Percentiles rank a stretch among this genome's conserved stretches.
phyloP scores from a whole-genome alignment of 257 asterid species.

The Scutellaria baicalensis region DNA sequence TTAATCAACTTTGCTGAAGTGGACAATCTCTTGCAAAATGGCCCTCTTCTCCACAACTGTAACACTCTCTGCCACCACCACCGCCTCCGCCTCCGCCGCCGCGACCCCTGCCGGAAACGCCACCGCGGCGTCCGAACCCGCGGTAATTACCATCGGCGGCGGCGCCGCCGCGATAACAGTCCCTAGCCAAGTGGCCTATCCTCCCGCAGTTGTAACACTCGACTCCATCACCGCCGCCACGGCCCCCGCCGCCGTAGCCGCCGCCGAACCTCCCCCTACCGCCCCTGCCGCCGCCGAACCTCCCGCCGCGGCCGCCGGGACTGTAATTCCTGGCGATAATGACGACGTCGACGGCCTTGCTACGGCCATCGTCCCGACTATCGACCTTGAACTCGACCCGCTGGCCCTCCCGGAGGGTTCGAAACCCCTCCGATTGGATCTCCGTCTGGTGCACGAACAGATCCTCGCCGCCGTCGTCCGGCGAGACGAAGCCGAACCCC shows the following conservation, averaged over 20 bases:
- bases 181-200: constrained; percentile 46
- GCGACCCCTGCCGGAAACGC: constrained; percentile 7
- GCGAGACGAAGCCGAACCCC: constrained; percentile 44
- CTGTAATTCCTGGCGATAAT: constrained; percentile 19
- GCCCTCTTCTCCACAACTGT: constrained; percentile 46
- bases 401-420: constrained; percentile 54
- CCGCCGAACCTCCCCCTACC: constrained; percentile 12
- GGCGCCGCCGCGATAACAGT: constrained; percentile 30
- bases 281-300: constrained; percentile 4
- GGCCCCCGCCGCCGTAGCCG: constrained; percentile 10
- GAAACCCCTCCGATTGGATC: constrained; percentile 42
- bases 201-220: constrained; percentile 52
- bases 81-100: constrained; percentile 24
- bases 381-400: constrained; percentile 38
- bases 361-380: constrained; percentile 36
- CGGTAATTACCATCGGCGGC: constrained; percentile 19
- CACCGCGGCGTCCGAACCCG: constrained; percentile 4
- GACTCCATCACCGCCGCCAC: constrained; percentile 27
- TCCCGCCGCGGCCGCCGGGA: constrained; percentile 22
- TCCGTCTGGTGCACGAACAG: constrained; percentile 49
- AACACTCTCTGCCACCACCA: constrained; percentile 34
- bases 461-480: constrained; percentile 48
- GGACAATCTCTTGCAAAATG: constrained; percentile 50
- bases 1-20: constrained; percentile 19
- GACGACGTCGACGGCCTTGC: constrained; percentile 35